A percentile compares a stretch with the other conserved stretches of the same genome.
Evolutionary conservation across 176 grass and related monocot species (phyloP).

Genomic region (Oryza glumipatula): DNA sequence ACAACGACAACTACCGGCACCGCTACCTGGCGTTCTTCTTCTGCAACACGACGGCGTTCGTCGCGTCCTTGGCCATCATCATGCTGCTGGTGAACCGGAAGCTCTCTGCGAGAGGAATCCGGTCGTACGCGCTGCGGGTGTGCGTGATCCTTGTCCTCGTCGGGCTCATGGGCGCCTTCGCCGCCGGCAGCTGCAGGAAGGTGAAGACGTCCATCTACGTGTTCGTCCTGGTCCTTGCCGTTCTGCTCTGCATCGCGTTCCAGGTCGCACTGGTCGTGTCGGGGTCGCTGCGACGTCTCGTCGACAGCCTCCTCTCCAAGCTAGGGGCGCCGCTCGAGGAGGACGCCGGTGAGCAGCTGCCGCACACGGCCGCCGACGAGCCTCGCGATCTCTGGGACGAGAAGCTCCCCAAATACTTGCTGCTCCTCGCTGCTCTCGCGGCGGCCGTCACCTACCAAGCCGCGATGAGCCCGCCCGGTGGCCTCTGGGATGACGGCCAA

Average conservation of each 20-base stretch:
- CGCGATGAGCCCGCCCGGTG: conserved; percentile 53
- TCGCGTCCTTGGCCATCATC: conserved; percentile 52
- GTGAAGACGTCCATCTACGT: conserved; percentile 58
- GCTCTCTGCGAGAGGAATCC: conserved; percentile 34
- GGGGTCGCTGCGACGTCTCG: background rate
- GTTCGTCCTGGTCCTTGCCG: conserved; percentile 30
- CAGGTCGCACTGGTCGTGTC: conserved; percentile 34
- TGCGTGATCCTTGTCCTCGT: conserved; percentile 42
- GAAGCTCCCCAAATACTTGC: conserved; percentile 50
- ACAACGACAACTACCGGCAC: conserved; percentile 33
- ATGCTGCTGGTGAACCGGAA: conserved; percentile 54
- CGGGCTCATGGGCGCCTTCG: conserved; percentile 52
- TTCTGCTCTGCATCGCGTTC: conserved; percentile 38
- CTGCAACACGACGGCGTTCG: conserved; percentile 50
- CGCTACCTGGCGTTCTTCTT: conserved; percentile 57
- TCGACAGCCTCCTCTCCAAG: background rate
- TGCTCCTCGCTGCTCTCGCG: conserved; percentile 49
- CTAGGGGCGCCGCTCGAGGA: background rate
- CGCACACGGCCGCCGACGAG: too few relatives aligned
- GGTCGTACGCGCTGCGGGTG: conserved; percentile 24
- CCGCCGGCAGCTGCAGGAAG: conserved; percentile 46
- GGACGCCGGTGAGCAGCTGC: background rate
- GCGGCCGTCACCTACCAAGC: conserved; percentile 53
- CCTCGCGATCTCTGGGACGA: conserved; percentile 31
- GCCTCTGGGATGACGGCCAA: conserved; percentile 32